phyloP scores from a whole-genome alignment of 345 rosid genomes.

The Sonneratia alba region DNA sequence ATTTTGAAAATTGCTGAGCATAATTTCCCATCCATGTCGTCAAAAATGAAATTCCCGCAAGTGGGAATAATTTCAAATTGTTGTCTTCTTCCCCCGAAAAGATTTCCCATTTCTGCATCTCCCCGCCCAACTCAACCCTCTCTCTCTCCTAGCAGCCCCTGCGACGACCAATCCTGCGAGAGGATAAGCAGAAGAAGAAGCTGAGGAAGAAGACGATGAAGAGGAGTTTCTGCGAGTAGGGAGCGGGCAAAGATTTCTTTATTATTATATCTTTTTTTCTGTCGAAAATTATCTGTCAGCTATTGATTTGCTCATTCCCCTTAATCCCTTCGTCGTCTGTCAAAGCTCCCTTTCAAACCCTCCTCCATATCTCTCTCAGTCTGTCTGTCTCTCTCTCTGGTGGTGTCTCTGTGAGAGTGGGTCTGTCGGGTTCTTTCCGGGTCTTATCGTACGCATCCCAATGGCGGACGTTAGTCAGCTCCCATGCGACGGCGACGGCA shows the following conservation, averaged over 20 bases:
- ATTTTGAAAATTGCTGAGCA: background rate
- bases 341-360: background rate
- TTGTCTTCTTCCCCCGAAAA: slow-evolving; percentile 3
- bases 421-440: background rate
- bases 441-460: slow-evolving; percentile 8
- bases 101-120: background rate
- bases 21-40: background rate
- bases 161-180: background rate
- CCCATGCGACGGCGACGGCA: slow-evolving; percentile 58
- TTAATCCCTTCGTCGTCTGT: background rate
- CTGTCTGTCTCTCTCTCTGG: background rate
- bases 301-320: slow-evolving; percentile 7
- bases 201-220: background rate
- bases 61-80: slow-evolving; percentile 2
- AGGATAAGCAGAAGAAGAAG: background rate
- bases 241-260: background rate
- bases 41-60: background rate
- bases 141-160: background rate
- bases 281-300: background rate
- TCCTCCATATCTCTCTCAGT: background rate
- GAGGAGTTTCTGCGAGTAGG: background rate
- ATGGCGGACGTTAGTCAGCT: slow-evolving; percentile 43
- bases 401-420: background rate
- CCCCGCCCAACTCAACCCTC: background rate
- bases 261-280: background rate